A percentile compares a stretch with the other conserved stretches of the same genome.
Evolutionary conservation across 148 eudicot genomes (phyloP).

Genomic region (Persicaria maculosa): DNA sequence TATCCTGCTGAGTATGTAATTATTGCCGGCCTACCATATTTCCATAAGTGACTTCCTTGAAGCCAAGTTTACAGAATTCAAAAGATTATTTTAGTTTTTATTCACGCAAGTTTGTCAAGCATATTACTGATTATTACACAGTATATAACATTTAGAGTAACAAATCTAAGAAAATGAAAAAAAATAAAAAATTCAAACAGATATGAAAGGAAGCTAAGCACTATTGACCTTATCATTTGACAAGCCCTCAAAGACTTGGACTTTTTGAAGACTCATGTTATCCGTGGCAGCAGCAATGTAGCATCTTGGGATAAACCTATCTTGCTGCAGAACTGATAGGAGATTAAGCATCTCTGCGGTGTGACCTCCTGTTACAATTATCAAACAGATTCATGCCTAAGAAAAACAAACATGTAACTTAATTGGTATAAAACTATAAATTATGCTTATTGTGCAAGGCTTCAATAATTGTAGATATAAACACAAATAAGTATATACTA

Average conservation of each 20-base stretch:
- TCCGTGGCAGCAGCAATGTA: slow-evolving; percentile 91
- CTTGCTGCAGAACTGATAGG: slow-evolving; percentile 45
- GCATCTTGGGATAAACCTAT: slow-evolving; percentile 61
- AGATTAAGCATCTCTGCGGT: slow-evolving; percentile 96
- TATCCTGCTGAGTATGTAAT: not conserved
- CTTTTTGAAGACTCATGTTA: slow-evolving; percentile 94
- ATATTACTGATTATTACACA: not conserved
- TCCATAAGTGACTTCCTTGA: not conserved
- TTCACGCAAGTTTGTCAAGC: not conserved
- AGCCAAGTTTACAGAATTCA: not conserved
- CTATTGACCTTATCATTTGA: slow-evolving; percentile 40
- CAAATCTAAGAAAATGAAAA: too few species aligned
- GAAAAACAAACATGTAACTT: not conserved
- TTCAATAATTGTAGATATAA: not conserved
- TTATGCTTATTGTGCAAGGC: not conserved
- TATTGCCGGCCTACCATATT: not conserved
- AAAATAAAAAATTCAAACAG: not conserved
- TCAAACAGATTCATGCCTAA: not conserved
- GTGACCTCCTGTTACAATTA: slow-evolving; percentile 62
- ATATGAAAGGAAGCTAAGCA: not conserved
- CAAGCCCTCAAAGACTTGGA: slow-evolving; percentile 55
- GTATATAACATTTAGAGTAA: too few species aligned
- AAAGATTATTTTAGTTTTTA: not conserved
- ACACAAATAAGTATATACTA: not conserved
- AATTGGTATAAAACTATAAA: not conserved